Conservation (phyloP, 139 green algal genomes). For the Volvox reticuliferus region DNA sequence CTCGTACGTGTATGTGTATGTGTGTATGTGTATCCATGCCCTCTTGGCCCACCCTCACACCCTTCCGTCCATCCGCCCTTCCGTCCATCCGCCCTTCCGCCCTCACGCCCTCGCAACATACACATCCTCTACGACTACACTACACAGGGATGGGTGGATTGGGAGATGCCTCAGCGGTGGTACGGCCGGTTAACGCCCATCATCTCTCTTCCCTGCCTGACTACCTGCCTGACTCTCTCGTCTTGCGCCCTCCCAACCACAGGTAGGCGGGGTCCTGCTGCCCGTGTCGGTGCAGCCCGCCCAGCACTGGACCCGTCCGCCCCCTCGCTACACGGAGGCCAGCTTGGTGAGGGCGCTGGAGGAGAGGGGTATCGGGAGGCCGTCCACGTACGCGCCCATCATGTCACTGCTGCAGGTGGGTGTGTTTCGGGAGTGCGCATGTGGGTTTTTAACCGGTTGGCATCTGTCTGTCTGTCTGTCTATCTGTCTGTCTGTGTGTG, state of each 20-base stretch:
- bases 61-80: too few relatives aligned
- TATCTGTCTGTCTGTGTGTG: too few relatives aligned
- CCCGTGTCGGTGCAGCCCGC: not conserved
- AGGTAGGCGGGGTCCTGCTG: not conserved
- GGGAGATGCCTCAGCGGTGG: not conserved
- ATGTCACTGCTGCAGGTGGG: conserved; percentile 83
- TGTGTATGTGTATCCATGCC: not conserved
- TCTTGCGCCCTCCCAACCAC: too few relatives aligned
- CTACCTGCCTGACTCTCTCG: not conserved
- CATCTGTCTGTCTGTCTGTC: too few relatives aligned
- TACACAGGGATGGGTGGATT: not conserved
- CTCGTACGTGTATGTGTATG: not conserved
- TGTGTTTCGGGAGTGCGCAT: not conserved
- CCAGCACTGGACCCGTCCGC: conserved; percentile 84
- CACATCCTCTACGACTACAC: too few relatives aligned
- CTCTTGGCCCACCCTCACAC: too few relatives aligned
- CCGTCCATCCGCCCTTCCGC: too few relatives aligned
- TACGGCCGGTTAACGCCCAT: not conserved
- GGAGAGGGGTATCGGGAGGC: conserved; percentile 90
- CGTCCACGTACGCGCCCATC: conserved; percentile 93
- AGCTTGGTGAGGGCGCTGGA: conserved; percentile 88
- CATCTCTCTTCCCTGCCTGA: not conserved
- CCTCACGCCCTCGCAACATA: too few relatives aligned
- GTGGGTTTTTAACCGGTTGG: too few relatives aligned
- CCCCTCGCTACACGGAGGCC: conserved; percentile 84